These are phyloP conservation scores for Panellus pusillus DNA, from an alignment of 768 basidiomycete genomes.

Conservation along the genomic window DNA sequence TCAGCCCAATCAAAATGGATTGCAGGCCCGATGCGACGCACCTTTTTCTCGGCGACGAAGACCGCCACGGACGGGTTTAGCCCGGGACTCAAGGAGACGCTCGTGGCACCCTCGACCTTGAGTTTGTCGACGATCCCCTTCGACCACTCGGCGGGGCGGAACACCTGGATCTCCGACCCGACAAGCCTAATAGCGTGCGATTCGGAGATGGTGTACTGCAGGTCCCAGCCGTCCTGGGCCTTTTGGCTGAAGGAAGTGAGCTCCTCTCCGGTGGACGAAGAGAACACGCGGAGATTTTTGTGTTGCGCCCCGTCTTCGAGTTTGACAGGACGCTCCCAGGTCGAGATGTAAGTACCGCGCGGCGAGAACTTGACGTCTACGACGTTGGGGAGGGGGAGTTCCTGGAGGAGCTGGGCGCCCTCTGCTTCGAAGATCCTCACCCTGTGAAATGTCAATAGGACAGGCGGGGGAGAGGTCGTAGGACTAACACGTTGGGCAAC, in stretches of 20 bases:
- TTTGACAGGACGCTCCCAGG: slow-evolving; percentile 94
- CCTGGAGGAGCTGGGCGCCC: slow-evolving; percentile 69
- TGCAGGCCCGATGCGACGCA: slow-evolving; percentile 27
- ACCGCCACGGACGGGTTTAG: slow-evolving; percentile 87
- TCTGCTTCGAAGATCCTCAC: slow-evolving; percentile 78
- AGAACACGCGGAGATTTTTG: slow-evolving; percentile 93
- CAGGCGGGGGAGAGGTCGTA: slow-evolving; percentile 19
- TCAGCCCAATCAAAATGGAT: background rate
- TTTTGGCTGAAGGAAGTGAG: slow-evolving; percentile 88
- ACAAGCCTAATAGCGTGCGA: slow-evolving; percentile 83
- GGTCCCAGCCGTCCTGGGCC: slow-evolving; percentile 85
- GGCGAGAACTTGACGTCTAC: slow-evolving; percentile 92
- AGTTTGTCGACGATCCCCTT: slow-evolving; percentile 82
- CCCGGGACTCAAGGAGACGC: slow-evolving; percentile 77
- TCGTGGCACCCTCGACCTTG: slow-evolving; percentile 79
- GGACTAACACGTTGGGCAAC: slow-evolving; percentile 67
- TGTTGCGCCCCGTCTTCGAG: slow-evolving; percentile 88
- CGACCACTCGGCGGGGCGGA: slow-evolving; percentile 74
- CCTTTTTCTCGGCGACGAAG: slow-evolving; percentile 94
- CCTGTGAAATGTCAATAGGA: slow-evolving; percentile 37
- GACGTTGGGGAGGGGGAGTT: slow-evolving; percentile 72
- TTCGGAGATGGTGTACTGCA: slow-evolving; percentile 90
- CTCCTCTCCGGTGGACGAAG: slow-evolving; percentile 82
- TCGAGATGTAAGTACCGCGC: slow-evolving; percentile 88
- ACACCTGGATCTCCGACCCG: slow-evolving; percentile 81